phyloP scores from a whole-genome alignment of 2,329 filamentous ascomycete species.

The Cladorrhinum sp. region DNA sequence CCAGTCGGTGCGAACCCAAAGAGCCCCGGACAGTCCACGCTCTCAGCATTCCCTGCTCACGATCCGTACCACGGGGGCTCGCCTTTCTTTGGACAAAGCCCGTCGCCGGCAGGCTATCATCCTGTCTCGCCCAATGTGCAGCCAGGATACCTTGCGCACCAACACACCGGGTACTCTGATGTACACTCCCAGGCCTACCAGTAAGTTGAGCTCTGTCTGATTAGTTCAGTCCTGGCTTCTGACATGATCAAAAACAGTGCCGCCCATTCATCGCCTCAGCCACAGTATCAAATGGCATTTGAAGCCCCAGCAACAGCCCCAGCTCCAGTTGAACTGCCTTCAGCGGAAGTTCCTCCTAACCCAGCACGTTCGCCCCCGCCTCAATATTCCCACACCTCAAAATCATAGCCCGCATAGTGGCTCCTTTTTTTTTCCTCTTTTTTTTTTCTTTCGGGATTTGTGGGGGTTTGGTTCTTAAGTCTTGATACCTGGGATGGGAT shows the following conservation, averaged over 20 bases:
- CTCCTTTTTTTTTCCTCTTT: not conserved
- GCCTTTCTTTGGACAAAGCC: slow-evolving; percentile 3
- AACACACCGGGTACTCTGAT: slow-evolving; percentile 5
- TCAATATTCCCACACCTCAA: slow-evolving; percentile 25
- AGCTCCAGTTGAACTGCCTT: slow-evolving; percentile 36
- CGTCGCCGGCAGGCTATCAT: not conserved
- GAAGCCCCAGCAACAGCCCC: slow-evolving; percentile 8
- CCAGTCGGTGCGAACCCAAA: slow-evolving; percentile 25
- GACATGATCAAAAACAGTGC: slow-evolving; percentile 4
- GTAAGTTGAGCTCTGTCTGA: slow-evolving; percentile 17
- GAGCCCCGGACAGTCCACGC: slow-evolving; percentile 34
- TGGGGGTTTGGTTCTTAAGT: no score
- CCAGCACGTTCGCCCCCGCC: slow-evolving; percentile 23
- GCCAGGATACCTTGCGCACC: slow-evolving; percentile 2
- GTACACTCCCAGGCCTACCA: slow-evolving; percentile 6
- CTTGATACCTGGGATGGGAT: not conserved
- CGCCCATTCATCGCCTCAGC: slow-evolving; percentile 9
- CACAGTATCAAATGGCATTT: slow-evolving; percentile 2
- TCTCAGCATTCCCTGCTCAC: slow-evolving; percentile 27
- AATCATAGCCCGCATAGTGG: not conserved
- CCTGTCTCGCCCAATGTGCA: slow-evolving; percentile 19
- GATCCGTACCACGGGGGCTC: slow-evolving; percentile 26
- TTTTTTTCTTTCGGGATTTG: not conserved
- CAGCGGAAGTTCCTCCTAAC: slow-evolving; percentile 27
- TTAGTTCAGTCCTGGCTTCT: not conserved